Conservation (phyloP, 2,329 filamentous ascomycete species). For the Shiraia sp. region DNA sequence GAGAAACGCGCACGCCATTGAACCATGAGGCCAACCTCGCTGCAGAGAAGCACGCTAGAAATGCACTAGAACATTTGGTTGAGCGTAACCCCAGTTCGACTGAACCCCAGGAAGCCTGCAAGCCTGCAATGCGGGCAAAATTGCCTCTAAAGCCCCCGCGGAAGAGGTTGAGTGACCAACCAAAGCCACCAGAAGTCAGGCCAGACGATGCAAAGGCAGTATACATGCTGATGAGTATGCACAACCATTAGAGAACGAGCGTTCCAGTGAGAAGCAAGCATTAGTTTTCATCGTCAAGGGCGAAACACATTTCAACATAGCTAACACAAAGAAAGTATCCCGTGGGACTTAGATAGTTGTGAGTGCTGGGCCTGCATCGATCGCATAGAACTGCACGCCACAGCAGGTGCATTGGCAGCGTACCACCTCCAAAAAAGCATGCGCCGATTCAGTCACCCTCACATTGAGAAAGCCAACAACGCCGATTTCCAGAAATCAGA, state of each 20-base stretch:
- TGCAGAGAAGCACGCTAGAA: constrained; percentile 30
- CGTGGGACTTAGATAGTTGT: too few relatives aligned
- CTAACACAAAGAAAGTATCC: too few relatives aligned
- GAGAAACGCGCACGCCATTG: constrained; percentile 1
- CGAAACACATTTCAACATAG: too few relatives aligned
- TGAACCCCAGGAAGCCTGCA: constrained; percentile 8
- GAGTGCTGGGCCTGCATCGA: constrained; percentile 1
- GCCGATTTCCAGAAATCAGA: not conserved
- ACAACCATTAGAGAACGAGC: too few relatives aligned
- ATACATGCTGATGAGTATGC: too few relatives aligned
- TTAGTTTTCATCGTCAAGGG: too few relatives aligned
- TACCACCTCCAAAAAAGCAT: too few relatives aligned
- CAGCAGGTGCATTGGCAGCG: not conserved
- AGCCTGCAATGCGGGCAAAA: constrained; percentile 1
- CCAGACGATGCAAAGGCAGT: too few relatives aligned
- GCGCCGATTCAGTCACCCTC: not conserved
- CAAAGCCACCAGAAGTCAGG: too few relatives aligned
- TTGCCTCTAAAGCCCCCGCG: not conserved
- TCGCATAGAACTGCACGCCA: constrained; percentile 2
- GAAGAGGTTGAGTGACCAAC: too few relatives aligned
- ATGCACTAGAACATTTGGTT: constrained; percentile 22
- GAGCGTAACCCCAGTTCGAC: constrained; percentile 7
- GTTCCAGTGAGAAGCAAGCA: too few relatives aligned
- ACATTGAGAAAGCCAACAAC: not conserved
- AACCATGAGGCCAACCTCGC: too few relatives aligned